Evolutionary conservation across 129 eudicot genomes (phyloP), one percentile per base, ranked within the genome.

Genomic region (Ambrosia trifida): DNA sequence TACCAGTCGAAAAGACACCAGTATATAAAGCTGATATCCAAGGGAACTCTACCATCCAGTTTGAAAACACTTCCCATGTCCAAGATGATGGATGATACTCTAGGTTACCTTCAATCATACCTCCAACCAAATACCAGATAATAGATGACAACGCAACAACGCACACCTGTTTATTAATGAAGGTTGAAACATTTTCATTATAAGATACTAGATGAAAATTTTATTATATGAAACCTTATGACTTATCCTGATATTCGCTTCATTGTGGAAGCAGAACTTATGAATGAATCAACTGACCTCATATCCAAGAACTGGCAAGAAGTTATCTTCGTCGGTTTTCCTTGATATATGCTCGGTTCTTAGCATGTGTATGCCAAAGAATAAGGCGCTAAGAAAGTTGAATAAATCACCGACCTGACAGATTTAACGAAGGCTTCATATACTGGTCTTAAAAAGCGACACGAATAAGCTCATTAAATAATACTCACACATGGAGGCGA

Each of bases 11-110:
- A 47, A 91, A 88, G 73, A 86, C 73, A 36, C 97, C 96, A 8
- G 97, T 91, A 72, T 88, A 91, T 28, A 88, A 67, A 51, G 87
- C 97, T 36, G 97, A 96, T 73, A 91, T 72, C 97, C 96, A 91
- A 24, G 97, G 97, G 73, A 88, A 91, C 36, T 71, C 47, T 49
- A 79, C 50, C 44, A 84, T 31, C 88, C 84, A 88, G 51, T 82
- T 82, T 62, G 43, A 32, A 46, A 83, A 77, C 72, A 69, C 7
- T 73, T 49, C 32, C 83, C 79, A 80, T 65, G 86, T 88, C 94
- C 93, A 91, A 30, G 88, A 83, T 41, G 82, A 83, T 66, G 87
- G 89, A 78, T 86, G 45, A 38, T 67, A 64, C 45, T 57, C 86
- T 20, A 66, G 75, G 69, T 62, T 68, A 35, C 85, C 82, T 45